phyloP scores from a whole-genome alignment of 129 eudicot species.

The Heracleum sosnowskyi region DNA sequence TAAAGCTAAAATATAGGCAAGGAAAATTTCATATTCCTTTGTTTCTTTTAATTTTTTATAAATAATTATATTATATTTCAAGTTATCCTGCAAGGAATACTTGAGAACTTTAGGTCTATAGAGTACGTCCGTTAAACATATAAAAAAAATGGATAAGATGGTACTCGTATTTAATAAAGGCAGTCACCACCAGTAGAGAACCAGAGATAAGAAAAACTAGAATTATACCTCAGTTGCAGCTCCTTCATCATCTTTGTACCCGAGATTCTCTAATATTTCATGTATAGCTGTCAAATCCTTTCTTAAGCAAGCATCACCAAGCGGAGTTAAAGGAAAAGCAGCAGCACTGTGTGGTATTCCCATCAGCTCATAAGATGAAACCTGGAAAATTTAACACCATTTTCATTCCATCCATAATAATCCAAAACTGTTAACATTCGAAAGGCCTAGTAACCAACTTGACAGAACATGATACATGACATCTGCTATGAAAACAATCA shows the following conservation, averaged over 20 bases:
- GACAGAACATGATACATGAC: neutral
- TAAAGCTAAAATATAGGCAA: neutral
- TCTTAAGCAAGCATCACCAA: constrained; percentile 88
- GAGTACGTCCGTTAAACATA: too few species aligned
- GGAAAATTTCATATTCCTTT: too few species aligned
- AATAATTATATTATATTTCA: neutral
- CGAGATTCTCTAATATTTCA: constrained; percentile 69
- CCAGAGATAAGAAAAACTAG: neutral
- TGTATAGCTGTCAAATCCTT: constrained; percentile 89
- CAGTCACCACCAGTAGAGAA: too few species aligned
- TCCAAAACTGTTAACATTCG: neutral
- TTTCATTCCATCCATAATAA: neutral
- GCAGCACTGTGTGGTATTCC: constrained; percentile 48
- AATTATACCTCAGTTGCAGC: constrained; percentile 81
- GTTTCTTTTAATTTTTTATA: neutral
- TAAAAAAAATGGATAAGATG: too few species aligned
- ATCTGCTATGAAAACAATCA: neutral
- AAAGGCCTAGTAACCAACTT: neutral
- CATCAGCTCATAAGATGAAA: constrained; percentile 69
- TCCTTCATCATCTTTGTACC: constrained; percentile 93
- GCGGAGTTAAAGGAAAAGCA: constrained; percentile 46
- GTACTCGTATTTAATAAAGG: too few species aligned
- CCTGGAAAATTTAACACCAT: constrained; percentile 27
- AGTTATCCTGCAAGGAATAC: neutral
- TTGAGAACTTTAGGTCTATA: neutral